Percentiles rank a stretch among this genome's conserved stretches.
Evolutionary conservation across 2,329 filamentous ascomycete species (phyloP).

Genomic region (Pseudofabraea citricarpa): DNA sequence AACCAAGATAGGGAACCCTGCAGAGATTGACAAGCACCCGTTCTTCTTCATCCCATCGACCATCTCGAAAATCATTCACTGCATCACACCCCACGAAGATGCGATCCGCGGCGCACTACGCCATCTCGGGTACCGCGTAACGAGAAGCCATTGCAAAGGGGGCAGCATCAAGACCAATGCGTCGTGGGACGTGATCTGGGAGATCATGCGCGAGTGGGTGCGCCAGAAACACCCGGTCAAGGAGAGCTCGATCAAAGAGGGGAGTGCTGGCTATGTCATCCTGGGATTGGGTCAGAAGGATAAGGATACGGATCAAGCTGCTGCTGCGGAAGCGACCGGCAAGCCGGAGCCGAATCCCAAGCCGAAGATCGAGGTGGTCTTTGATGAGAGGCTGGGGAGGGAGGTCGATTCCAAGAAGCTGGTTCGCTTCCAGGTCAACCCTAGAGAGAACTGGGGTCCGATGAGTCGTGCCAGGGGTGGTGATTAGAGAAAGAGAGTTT

Average conservation of each 20-base stretch:
- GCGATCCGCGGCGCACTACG: constrained; percentile 76
- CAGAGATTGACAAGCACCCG: constrained; percentile 66
- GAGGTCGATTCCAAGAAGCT: constrained; percentile 64
- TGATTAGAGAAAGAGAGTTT: too few species aligned
- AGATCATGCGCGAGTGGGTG: constrained; percentile 89
- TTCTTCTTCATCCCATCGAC: constrained; percentile 81
- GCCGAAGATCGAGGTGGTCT: constrained; percentile 48
- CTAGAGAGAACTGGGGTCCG: constrained; percentile 90
- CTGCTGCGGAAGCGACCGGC: constrained; percentile 18
- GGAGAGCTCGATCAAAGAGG: constrained; percentile 61
- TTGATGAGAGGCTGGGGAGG: constrained; percentile 74
- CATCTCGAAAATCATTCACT: constrained; percentile 73
- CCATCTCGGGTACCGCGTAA: constrained; percentile 75
- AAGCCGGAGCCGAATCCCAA: constrained; percentile 28
- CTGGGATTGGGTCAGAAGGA: constrained; percentile 38
- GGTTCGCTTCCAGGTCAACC: constrained; percentile 86
- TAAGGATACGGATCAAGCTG: constrained; percentile 28
- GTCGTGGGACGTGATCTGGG: constrained; percentile 85
- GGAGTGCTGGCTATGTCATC: constrained; percentile 68
- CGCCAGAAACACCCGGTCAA: constrained; percentile 76
- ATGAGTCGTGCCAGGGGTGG: constrained; percentile 28
- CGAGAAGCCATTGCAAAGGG: constrained; percentile 81
- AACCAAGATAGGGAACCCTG: constrained; percentile 45
- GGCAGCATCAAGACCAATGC: constrained; percentile 93
- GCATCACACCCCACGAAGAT: constrained; percentile 72